Base-by-base conservation (phyloP, 164 flowering plant genomes). In the Pachysandra terminalis region DNA sequence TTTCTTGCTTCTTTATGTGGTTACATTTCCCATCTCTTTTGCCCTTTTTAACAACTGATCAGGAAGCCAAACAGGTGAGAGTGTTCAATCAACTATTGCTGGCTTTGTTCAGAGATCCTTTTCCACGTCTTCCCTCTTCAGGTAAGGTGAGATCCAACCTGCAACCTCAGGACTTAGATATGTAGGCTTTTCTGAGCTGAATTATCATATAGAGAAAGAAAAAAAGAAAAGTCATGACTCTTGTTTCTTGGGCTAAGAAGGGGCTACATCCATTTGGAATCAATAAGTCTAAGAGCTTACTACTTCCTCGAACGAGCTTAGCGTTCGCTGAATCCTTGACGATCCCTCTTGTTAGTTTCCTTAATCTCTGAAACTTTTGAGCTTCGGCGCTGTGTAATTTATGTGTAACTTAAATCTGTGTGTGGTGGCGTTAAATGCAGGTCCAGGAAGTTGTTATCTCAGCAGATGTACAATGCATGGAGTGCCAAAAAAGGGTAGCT, bases 401-500 rank as follows among this genome's bases (percentile, higher is more conserved):
- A 53, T 27, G 19, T 26, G 7, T 17, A 58, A 45, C 45, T 23
- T 15, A 21, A 0, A 15, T 21, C 22, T 21, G 5, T 71, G 51
- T 19, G 2, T 10, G 2, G 24, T 40, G n/a, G 37, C 5, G 49
- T 14, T 58, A 52, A 51, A 16, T 25, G 55, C 87, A 89, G 94
- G 77, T 86, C n/a, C 94, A 89, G 61, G 84, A 84, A 69, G 80
- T 87, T 69, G 88, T 86, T 71, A 74, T 89, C 22, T 77, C 78
- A 13, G 94, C 90, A 2, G 94, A 89, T 74, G 78, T 89, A 17
- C 68, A 75, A 58, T 86, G 90, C 54, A 48, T 55, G 0, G 71
- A 76, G n/a, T 89, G 94, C 69, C 88, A 82, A 53, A 74, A 78
- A 74, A 76, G 89, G 74, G 73, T 89, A 1, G 82, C 65, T 17